These are phyloP conservation scores for Aureobasidium sp. DNA, from an alignment of 2,329 filamentous ascomycete species.

Conservation along the genomic window DNA sequence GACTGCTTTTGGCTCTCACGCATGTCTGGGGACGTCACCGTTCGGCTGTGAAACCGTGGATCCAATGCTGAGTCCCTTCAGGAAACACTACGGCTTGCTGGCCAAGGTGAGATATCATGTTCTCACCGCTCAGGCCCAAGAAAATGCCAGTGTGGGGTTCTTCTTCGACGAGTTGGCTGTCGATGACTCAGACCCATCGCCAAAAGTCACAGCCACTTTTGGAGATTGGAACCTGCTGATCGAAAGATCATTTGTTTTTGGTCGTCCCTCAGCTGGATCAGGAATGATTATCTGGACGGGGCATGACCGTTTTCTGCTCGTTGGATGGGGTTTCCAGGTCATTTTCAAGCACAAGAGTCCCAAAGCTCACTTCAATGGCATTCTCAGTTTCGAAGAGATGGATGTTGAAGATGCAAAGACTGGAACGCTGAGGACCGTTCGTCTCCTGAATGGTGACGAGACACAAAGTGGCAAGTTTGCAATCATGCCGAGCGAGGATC, in stretches of 20 bases:
- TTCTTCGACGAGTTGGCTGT: conserved; percentile 35
- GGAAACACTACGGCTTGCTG: conserved; percentile 37
- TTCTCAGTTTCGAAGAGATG: conserved; percentile 39
- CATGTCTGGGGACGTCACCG: conserved; percentile 33
- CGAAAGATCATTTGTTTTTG: conserved; percentile 42
- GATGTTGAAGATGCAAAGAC: conserved; percentile 31
- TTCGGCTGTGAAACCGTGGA: conserved; percentile 40
- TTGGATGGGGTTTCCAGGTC: conserved; percentile 42
- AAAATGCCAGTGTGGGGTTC: conserved; percentile 34
- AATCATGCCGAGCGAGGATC: conserved; percentile 52
- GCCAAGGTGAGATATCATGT: conserved; percentile 30
- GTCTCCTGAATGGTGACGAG: conserved; percentile 40
- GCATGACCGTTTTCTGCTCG: conserved; percentile 36
- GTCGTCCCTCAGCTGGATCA: conserved; percentile 34
- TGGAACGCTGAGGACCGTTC: conserved; percentile 32
- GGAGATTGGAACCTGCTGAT: conserved; percentile 34
- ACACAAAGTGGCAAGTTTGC: conserved; percentile 41
- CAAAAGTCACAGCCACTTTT: conserved; percentile 29
- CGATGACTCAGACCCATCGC: conserved; percentile 27
- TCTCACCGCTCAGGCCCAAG: conserved; percentile 35
- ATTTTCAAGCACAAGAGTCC: conserved; percentile 26
- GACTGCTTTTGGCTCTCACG: conserved; percentile 37
- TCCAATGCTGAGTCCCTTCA: conserved; percentile 29
- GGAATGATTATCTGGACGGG: conserved; percentile 40
- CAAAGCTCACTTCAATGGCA: conserved; percentile 36